phyloP scores from a whole-genome alignment of 805 yeast species.

The Pachysolen tannophilus region DNA sequence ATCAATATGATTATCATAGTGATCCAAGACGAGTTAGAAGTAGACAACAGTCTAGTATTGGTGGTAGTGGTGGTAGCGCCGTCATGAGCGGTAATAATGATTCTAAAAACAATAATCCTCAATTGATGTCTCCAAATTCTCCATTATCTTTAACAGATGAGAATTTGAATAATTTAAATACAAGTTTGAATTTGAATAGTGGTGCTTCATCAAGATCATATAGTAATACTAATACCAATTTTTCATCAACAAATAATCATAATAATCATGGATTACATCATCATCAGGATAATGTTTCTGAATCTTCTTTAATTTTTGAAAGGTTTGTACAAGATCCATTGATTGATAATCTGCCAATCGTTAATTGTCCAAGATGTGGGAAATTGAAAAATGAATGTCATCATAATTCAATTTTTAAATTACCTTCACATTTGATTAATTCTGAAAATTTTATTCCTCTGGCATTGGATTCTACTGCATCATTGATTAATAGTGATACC shows the following conservation, averaged over 20 bases:
- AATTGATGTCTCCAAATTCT: constrained; percentile 8
- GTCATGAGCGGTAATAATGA: neutral
- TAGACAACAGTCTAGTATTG: neutral
- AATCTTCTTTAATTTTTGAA: constrained; percentile 51
- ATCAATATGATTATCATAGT: neutral
- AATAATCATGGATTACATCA: neutral
- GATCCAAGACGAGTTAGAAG: neutral
- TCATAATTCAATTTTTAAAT: constrained; percentile 19
- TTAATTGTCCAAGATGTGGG: constrained; percentile 9
- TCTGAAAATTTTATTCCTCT: constrained; percentile 49
- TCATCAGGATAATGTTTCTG: constrained; percentile 13
- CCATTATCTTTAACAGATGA: constrained; percentile 10
- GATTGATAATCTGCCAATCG: constrained; percentile 3
- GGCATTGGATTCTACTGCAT: constrained; percentile 42
- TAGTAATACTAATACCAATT: no score
- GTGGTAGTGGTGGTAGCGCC: neutral
- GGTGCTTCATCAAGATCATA: neutral
- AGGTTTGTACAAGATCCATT: constrained; percentile 57
- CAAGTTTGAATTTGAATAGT: neutral
- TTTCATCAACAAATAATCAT: neutral
- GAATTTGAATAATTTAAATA: constrained; percentile 7
- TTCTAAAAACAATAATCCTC: neutral
- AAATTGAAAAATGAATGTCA: constrained; percentile 6
- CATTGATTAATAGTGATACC: constrained; percentile 30
- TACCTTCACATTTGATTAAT: constrained; percentile 30